Conservation (phyloP, 1,139 yeast genomes). For the Candida glucosophila region DNA sequence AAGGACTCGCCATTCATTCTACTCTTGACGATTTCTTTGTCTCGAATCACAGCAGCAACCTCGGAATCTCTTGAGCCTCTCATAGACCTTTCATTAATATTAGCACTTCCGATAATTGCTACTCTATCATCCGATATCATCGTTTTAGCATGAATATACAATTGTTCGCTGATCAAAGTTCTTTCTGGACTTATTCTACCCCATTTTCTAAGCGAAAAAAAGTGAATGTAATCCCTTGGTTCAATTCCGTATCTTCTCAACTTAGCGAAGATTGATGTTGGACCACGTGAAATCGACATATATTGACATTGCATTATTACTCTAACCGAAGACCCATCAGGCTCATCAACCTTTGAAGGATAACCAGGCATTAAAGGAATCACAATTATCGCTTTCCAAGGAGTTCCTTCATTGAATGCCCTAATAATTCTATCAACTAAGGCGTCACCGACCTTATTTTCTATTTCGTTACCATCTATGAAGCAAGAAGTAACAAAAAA, state of each 20-base stretch:
- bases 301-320: constrained; percentile 96
- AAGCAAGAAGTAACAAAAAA: constrained; percentile 85
- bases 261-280: constrained; percentile 78
- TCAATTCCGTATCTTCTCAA: constrained; percentile 71
- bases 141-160: constrained; percentile 88
- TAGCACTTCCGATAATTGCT: constrained; percentile 94
- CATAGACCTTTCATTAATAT: constrained; percentile 92
- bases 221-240: constrained; percentile 87
- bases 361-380: constrained; percentile 98
- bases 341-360: constrained; percentile 85
- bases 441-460: constrained; percentile 92
- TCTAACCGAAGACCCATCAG: constrained; percentile 90
- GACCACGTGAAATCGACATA: constrained; percentile 87
- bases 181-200: constrained; percentile 78
- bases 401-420: constrained; percentile 68
- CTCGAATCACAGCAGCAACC: constrained; percentile 81
- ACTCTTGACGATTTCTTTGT: constrained; percentile 64
- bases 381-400: constrained; percentile 85
- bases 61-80: constrained; percentile 92
- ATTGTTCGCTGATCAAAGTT: constrained; percentile 76
- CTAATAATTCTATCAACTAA: constrained; percentile 86
- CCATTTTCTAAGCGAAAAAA: constrained; percentile 91
- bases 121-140: constrained; percentile 91
- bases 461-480: constrained; percentile 77
- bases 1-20: constrained; percentile 78